A percentile compares a stretch with the other conserved stretches of the same genome.
These are phyloP conservation scores for Daldinia sp. DNA, from an alignment of 2,329 filamentous ascomycete species.

Conservation along the genomic window DNA sequence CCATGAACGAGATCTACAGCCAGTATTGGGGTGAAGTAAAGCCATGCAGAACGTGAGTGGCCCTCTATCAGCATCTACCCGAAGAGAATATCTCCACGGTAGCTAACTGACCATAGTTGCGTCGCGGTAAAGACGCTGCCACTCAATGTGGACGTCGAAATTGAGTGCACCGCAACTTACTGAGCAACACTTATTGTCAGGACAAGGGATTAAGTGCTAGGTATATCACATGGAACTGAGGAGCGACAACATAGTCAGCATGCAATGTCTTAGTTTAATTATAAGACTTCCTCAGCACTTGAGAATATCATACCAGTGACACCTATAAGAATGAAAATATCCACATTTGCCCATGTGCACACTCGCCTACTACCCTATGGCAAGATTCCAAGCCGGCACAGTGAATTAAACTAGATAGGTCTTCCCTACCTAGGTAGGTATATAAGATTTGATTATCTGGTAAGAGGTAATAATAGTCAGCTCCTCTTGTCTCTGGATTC, in stretches of 20 bases:
- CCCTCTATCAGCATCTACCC: neutral
- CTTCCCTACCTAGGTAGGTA: too few species aligned
- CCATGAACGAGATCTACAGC: constrained; percentile 80
- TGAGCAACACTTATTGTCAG: constrained; percentile 5
- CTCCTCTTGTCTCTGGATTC: neutral
- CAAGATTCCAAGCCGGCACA: neutral
- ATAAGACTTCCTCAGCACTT: constrained; percentile 3
- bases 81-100: neutral
- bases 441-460: neutral
- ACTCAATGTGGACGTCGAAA: constrained; percentile 44
- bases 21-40: constrained; percentile 72
- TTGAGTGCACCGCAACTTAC: constrained; percentile 48
- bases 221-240: neutral
- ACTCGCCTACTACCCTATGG: neutral
- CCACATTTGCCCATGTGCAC: neutral
- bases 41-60: constrained; percentile 58
- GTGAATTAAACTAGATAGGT: neutral
- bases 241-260: neutral
- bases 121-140: constrained; percentile 46
- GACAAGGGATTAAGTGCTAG: neutral
- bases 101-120: constrained; percentile 31
- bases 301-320: neutral
- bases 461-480: neutral
- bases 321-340: neutral
- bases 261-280: constrained; percentile 7